Evolutionary conservation across 345 rosid genomes (phyloP).

Genomic region (Eucalyptus curtisii): DNA sequence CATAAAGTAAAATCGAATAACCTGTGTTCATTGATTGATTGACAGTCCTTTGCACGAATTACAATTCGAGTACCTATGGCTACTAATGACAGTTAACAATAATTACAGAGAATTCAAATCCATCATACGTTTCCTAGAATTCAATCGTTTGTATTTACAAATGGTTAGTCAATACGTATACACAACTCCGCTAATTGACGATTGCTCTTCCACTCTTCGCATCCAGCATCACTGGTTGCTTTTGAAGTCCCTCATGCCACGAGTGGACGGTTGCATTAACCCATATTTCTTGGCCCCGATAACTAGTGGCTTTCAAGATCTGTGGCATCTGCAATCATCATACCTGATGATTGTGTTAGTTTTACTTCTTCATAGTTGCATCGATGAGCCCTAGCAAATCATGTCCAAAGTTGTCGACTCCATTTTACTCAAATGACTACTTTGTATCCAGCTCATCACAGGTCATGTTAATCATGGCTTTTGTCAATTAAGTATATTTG

Average conservation of each 20-base stretch:
- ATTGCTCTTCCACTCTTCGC: background rate
- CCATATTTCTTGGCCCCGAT: background rate
- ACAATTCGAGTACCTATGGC: background rate
- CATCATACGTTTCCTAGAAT: background rate
- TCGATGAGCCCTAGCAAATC: background rate
- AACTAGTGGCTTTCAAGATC: background rate
- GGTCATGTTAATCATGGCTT: background rate
- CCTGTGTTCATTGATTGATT: background rate
- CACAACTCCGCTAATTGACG: background rate
- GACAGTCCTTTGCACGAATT: background rate
- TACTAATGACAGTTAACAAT: background rate
- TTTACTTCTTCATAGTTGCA: background rate
- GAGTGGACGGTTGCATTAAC: background rate
- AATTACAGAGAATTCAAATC: background rate
- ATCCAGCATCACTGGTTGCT: background rate
- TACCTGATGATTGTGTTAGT: background rate
- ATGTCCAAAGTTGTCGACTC: background rate
- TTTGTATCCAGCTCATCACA: background rate
- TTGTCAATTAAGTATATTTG: background rate
- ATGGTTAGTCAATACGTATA: background rate
- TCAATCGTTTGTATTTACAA: background rate
- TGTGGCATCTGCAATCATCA: background rate
- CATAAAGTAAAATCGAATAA: background rate
- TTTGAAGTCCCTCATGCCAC: background rate
- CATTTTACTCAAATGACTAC: background rate